Evolutionary conservation across 352 stramenopile genomes (phyloP), one percentile per base, ranked within the genome.

Genomic region (Paralagenidium karlingii): DNA sequence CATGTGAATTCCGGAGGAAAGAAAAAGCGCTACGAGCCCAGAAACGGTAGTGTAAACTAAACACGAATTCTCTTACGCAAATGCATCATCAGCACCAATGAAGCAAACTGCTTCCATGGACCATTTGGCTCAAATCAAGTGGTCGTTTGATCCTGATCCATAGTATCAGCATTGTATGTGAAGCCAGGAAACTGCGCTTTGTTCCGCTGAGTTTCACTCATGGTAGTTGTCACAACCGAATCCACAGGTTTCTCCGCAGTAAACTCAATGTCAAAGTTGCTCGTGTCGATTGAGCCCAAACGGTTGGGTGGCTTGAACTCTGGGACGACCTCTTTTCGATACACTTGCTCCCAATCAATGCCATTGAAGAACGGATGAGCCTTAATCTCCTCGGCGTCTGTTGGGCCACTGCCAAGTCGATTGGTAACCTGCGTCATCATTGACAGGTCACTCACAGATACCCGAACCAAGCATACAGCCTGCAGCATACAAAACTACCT

Each of bases 211-310:
- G 76, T 90, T 55, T 87, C 76, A 62, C 76, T 93, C 74, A 93
- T 85, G 24, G 70, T 88, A 40, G 76, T 89, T n/a, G 79, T 93
- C 48, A 93, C 79, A 34, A 93, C 79, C 31, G 79, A 93, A 55
- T 93, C 79, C 34, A 91, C 80, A 8, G 89, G 81, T 42, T 88
- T 89, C 49, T 96, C 84, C 32, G 55, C 65, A 40, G 89, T 97
- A 48, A 96, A 97, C 45, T 96, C 86, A 32, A 95, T 66, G 53
- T 96, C 75, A 48, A 97, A 94, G 60, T 97, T 96, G 62, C 78
- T 88, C 41, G 85, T 95, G 62, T 97, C 88, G 49, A 93, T 86
- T 38, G 74, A 89, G 27, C 79, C 79, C 48, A 90, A 64, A 34
- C 70, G 67, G 60, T 87, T 86, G 28, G 81, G 83, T 34, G 85